Conservation (phyloP, 164 flowering plant species). For the grape (Vitis vinifera) region ASM3070453v1 NC_081811.1:30839501-30840000, state of each 20-base stretch:
- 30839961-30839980: not conserved
- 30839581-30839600: too few species aligned
- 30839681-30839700: too few species aligned
- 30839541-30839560: too few species aligned
- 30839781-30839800: slow-evolving; percentile 52
- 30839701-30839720: not conserved
- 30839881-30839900: slow-evolving; percentile 83
- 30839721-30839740: not conserved
- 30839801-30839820: slow-evolving; percentile 77
- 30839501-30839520: too few species aligned
- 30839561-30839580: too few species aligned
- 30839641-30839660: too few species aligned
- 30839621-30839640: too few species aligned
- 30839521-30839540: too few species aligned
- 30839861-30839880: slow-evolving; percentile 53
- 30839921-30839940: slow-evolving; percentile 6
- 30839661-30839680: too few species aligned
- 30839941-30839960: not conserved
- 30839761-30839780: not conserved
- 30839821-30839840: slow-evolving; percentile 79
- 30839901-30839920: slow-evolving; percentile 98
- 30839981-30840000: not conserved
- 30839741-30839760: not conserved
- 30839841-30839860: slow-evolving; percentile 89
- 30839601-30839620: too few species aligned